Conservation (phyloP, 306 rosid genomes). For the Trifolium pratense region DNA sequence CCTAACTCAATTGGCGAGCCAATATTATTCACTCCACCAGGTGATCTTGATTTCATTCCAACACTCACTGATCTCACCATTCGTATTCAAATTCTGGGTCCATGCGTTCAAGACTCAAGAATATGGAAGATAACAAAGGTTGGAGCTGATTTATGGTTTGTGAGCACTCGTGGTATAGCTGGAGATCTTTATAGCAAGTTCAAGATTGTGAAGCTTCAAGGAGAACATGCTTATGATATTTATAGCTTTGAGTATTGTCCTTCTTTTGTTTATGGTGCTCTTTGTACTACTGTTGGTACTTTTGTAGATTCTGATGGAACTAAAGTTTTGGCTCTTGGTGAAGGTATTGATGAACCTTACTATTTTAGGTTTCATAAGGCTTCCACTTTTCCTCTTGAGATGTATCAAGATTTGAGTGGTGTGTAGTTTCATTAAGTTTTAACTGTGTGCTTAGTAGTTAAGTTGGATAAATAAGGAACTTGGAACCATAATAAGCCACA, state of each 20-base stretch:
- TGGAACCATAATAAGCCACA: not conserved
- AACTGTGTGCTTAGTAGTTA: slow-evolving; percentile 16
- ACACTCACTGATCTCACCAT: slow-evolving; percentile 45
- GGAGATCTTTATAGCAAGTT: slow-evolving; percentile 22
- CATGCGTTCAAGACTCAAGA: slow-evolving; percentile 28
- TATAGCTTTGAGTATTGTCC: slow-evolving; percentile 50
- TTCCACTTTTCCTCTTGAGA: not conserved
- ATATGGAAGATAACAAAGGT: slow-evolving; percentile 34
- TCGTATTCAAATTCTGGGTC: not conserved
- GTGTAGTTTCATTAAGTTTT: not conserved
- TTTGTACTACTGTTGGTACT: slow-evolving; percentile 44
- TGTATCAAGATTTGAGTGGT: slow-evolving; percentile 16
- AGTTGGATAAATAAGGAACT: not conserved
- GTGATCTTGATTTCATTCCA: not conserved
- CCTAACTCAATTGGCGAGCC: slow-evolving; percentile 26
- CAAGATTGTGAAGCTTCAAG: slow-evolving; percentile 43
- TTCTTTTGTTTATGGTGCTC: slow-evolving; percentile 13
- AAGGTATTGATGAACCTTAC: slow-evolving; percentile 29
- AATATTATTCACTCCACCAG: slow-evolving; percentile 15
- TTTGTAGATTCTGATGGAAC: slow-evolving; percentile 44
- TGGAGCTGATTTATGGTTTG: slow-evolving; percentile 43
- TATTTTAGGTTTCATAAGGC: slow-evolving; percentile 45
- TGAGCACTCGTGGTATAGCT: slow-evolving; percentile 35
- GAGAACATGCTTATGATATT: too few relatives aligned
- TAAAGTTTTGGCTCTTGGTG: slow-evolving; percentile 46